Percentiles rank a stretch among this genome's conserved stretches.
These are phyloP conservation scores for Osmozyma mogii DNA, from an alignment of 805 yeast genomes.

Conservation along the genomic window DNA sequence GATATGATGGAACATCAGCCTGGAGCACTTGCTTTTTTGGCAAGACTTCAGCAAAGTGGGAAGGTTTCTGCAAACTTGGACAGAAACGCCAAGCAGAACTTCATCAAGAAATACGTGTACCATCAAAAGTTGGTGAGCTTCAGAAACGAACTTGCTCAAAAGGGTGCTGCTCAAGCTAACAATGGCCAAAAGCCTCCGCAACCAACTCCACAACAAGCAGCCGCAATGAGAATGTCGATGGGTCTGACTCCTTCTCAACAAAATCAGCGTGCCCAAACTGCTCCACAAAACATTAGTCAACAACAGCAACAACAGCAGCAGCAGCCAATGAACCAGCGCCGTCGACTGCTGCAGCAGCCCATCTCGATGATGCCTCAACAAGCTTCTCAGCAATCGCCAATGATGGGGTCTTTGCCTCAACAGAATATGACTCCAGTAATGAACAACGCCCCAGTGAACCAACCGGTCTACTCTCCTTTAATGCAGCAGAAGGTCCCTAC, in stretches of 20 bases:
- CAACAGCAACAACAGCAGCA: constrained; percentile 2
- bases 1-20: constrained; percentile 31
- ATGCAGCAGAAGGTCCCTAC: constrained; percentile 11
- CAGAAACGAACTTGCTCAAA: constrained; percentile 18
- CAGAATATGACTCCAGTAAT: not conserved
- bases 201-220: constrained; percentile 7
- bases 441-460: constrained; percentile 1
- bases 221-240: constrained; percentile 1
- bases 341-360: constrained; percentile 3
- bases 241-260: constrained; percentile 3
- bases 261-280: not conserved
- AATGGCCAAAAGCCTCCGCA: constrained; percentile 5
- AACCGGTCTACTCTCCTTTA: constrained; percentile 12
- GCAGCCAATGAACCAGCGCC: constrained; percentile 2
- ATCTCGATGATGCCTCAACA: not conserved
- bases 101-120: constrained; percentile 29
- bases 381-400: constrained; percentile 13
- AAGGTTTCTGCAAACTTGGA: constrained; percentile 28
- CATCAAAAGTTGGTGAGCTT: constrained; percentile 28
- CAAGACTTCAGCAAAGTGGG: constrained; percentile 28
- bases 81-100: constrained; percentile 29
- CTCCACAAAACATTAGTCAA: constrained; percentile 1
- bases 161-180: constrained; percentile 11
- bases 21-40: constrained; percentile 33
- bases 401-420: constrained; percentile 9